Base-by-base conservation (phyloP, 257 asterid genomes). In the Petrea volubilis region DNA sequence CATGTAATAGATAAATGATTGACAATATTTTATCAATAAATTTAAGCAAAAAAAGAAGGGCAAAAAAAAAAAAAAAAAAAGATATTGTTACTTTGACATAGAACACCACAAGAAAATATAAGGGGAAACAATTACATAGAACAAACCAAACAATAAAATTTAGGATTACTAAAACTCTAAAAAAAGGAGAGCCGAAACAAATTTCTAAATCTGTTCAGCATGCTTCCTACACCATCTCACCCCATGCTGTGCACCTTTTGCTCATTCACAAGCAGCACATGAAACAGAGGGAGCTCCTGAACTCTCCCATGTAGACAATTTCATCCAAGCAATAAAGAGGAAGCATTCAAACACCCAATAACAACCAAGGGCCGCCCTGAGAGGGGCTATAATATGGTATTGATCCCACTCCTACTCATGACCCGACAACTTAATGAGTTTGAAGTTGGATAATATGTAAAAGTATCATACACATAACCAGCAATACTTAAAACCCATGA, bases 261-360 rank as follows among this genome's bases (percentile, higher is more conserved):
- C 36, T 17, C 11, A 10, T 29, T 49, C 60, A 20, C 49, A 17
- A 33, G 27, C 51, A 65, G 47, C 47, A 65, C 20, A 58, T 38
- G 17, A 65, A 49, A 65, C 23, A 52, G 28, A 52, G 14, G 41
- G 34, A 52, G n/a, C n/a, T n/a, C n/a, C 52, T 41, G 34, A 52
- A 27, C 57, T n/a, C n/a, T n/a, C n/a, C n/a, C n/a, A 68, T 47
- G n/a, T 28, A 41, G 24, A 34, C 58, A 25, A 18, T 25, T 41
- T 50, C 27, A 17, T 47, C 44, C 44, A 53, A 68, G 47, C 57
- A 68, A 68, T 10, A 18, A 27, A 47, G n/a, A n/a, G n/a, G n/a
- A n/a, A n/a, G n/a, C n/a, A n/a, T n/a, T n/a, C n/a, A n/a, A 27
- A 28, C 60, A 70, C 21, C 49, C 33, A 61, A 21, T 61, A 21